Evolutionary conservation across 192 early-diverging fungal genomes (phyloP).

Genomic region (Backusella macrospora): DNA sequence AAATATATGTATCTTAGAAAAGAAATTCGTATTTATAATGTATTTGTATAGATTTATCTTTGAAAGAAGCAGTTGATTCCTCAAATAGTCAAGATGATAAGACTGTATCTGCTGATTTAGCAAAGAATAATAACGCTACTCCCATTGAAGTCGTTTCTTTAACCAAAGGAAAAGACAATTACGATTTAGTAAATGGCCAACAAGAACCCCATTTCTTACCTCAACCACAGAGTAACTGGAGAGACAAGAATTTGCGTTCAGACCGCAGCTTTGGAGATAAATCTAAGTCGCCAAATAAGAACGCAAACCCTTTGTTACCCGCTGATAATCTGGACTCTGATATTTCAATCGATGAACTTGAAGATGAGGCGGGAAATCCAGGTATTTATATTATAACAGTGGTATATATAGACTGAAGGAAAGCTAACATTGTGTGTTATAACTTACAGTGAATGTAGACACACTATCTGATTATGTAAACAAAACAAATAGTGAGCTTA

Average conservation of each 20-base stretch:
- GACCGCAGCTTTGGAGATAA: background rate
- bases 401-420: background rate
- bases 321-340: background rate
- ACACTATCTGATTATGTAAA: no score
- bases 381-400: background rate
- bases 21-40: background rate
- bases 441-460: no score
- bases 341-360: background rate
- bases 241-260: background rate
- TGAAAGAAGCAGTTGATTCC: background rate
- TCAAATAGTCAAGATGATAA: background rate
- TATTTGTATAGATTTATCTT: background rate
- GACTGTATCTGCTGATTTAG: background rate
- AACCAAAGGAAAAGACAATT: background rate
- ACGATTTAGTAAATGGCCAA: background rate
- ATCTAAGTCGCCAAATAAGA: background rate
- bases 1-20: background rate
- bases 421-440: no score
- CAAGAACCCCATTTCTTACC: background rate
- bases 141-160: background rate
- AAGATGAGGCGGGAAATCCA: background rate
- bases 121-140: background rate
- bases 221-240: background rate
- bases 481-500: no score
- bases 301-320: background rate